Base-by-base conservation (phyloP, 306 rosid species). In the Crotalaria pallida region DNA sequence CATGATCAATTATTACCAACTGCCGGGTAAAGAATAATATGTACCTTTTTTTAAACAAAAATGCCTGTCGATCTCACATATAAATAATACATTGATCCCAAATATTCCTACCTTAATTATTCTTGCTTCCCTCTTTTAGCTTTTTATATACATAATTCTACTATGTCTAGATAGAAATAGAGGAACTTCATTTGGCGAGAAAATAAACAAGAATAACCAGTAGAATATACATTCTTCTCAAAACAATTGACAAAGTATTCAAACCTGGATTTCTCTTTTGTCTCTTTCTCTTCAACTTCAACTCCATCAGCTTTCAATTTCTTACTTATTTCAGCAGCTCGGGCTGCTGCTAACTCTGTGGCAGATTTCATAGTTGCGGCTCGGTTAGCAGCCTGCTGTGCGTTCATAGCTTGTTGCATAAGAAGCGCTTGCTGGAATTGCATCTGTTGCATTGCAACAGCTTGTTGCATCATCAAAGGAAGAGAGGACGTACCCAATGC, bases 401-500 rank as follows among this genome's bases (percentile, higher is more conserved):
- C 96, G 15, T 84, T 84, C 94, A 95, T 83, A 57, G 92, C 80
- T 81, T 95, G 99, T 82, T 95, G 99, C 99, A 91, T 86, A 29
- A 89, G 69, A 84, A 95, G 79, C 38, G 99, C 96, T 84, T 95
- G 99, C 88, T 95, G 99, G 85, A 95, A 95, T 77, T 95, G 97
- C 96, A 87, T 88, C 80, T 95, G 99, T 77, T 95, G 99, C 99
- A 91, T 95, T 58, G 96, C 97, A 76, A 95, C 97, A 80, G 97
- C 97, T 84, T 95, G 97, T 87, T 95, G 99, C 99, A 91, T 91
- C 99, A 91, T 87, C 87, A 95, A 71, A 36, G 99, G 97, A 76
- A 91, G 81, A 51, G 99, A 95, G 10, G 97, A 89, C 40, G 97
- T 87, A 73, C 89, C 75, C 72, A 87, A 60, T 60, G 92, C 71